These are phyloP conservation scores for Penicillium corylophilum DNA, from an alignment of 2,329 filamentous ascomycete genomes.

Conservation along the genomic window DNA sequence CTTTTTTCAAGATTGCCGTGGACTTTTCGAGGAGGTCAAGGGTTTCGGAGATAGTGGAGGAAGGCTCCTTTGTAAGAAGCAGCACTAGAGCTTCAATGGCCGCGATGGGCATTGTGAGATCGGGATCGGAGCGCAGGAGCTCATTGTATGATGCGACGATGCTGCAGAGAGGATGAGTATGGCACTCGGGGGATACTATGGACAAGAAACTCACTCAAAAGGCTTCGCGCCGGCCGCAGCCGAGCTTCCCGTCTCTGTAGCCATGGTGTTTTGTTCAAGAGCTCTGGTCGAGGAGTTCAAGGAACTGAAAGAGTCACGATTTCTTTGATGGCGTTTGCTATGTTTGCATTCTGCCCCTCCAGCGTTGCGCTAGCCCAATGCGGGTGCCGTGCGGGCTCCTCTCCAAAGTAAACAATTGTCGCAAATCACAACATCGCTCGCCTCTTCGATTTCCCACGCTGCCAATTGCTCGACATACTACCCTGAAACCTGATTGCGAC, in stretches of 20 bases:
- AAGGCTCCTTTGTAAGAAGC: slow-evolving; percentile 74
- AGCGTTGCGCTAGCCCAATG: slow-evolving; percentile 30
- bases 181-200: neutral
- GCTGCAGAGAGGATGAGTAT: slow-evolving; percentile 34
- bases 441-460: slow-evolving; percentile 5
- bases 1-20: slow-evolving; percentile 72
- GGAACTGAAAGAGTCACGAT: slow-evolving; percentile 22
- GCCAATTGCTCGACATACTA: slow-evolving; percentile 5
- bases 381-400: slow-evolving; percentile 23
- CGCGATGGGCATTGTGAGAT: slow-evolving; percentile 92
- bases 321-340: slow-evolving; percentile 35
- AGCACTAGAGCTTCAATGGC: slow-evolving; percentile 89
- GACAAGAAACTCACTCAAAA: slow-evolving; percentile 36
- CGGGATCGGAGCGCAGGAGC: slow-evolving; percentile 67
- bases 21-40: slow-evolving; percentile 79
- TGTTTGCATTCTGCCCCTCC: slow-evolving; percentile 38
- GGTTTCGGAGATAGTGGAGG: slow-evolving; percentile 89
- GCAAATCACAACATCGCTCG: slow-evolving; percentile 26
- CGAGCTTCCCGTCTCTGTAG: slow-evolving; percentile 22
- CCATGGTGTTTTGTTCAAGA: slow-evolving; percentile 26
- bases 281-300: neutral
- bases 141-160: slow-evolving; percentile 66
- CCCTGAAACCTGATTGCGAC: neutral
- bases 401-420: slow-evolving; percentile 37
- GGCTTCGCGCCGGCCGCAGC: slow-evolving; percentile 29